Conservation (phyloP, 2,329 filamentous ascomycete species). For the Trichoderma oligosporum region DNA sequence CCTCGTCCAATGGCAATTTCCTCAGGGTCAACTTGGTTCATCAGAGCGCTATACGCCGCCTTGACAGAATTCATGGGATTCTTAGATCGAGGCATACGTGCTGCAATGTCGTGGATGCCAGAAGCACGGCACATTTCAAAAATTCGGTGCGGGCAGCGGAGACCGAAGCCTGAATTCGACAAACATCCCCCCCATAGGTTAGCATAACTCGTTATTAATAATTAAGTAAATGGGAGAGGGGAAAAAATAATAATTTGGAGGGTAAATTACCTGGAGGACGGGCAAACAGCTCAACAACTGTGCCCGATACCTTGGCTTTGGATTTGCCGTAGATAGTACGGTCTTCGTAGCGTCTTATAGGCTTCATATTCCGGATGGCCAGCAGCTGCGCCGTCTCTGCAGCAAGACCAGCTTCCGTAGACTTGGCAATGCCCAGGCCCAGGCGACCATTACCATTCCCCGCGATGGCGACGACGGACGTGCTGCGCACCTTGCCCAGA, state of each 20-base stretch:
- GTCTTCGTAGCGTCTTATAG: conserved; percentile 86
- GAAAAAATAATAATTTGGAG: too few species aligned
- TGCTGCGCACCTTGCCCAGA: conserved; percentile 82
- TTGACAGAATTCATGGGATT: conserved; percentile 99
- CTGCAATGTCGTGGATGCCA: conserved; percentile 83
- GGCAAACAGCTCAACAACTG: conserved; percentile 73
- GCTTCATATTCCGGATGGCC: conserved; percentile 88
- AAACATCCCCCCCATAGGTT: conserved; percentile 11
- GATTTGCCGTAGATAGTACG: conserved; percentile 87
- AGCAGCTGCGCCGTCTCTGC: conserved; percentile 68
- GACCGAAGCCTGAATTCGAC: conserved; percentile 72
- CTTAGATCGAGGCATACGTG: conserved; percentile 75
- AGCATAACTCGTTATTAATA: background rate
- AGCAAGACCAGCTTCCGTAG: conserved; percentile 66
- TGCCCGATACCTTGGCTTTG: conserved; percentile 80
- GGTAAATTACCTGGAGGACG: conserved; percentile 74
- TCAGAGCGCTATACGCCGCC: conserved; percentile 78
- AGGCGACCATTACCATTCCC: conserved; percentile 84
- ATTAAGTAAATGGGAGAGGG: background rate
- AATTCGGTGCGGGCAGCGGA: conserved; percentile 85
- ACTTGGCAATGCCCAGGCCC: conserved; percentile 88
- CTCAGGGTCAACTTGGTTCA: conserved; percentile 80
- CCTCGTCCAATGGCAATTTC: conserved; percentile 84
- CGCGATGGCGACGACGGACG: conserved; percentile 74
- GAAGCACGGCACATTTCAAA: conserved; percentile 89